Conservation (phyloP, 1,284 basidiomycete species). For the Ustilago tritici region DNA sequence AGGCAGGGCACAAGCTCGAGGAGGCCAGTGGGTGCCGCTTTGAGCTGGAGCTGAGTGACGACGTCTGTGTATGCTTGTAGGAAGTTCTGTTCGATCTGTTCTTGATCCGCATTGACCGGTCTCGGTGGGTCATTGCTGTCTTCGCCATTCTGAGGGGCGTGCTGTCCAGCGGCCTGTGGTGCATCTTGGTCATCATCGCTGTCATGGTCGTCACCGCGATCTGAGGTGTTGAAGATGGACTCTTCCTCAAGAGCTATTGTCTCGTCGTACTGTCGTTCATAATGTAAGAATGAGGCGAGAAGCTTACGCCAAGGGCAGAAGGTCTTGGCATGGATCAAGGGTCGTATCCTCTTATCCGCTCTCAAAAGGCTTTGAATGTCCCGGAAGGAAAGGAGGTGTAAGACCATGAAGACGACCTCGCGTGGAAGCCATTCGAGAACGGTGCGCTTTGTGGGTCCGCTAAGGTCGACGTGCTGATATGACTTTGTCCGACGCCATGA, state of each 20-base stretch:
- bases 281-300: constrained; percentile 31
- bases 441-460: constrained; percentile 45
- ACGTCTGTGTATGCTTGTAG: constrained; percentile 42
- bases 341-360: constrained; percentile 53
- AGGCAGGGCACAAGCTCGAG: constrained; percentile 42
- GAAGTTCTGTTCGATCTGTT: constrained; percentile 28
- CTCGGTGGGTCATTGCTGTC: background rate
- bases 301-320: constrained; percentile 61
- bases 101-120: constrained; percentile 16
- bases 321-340: constrained; percentile 44
- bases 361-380: constrained; percentile 49
- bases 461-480: constrained; percentile 43
- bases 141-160: background rate
- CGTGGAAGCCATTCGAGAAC: constrained; percentile 62
- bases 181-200: constrained; percentile 5
- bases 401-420: constrained; percentile 54
- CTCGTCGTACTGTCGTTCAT: constrained; percentile 45
- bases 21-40: constrained; percentile 40
- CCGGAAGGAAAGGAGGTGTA: constrained; percentile 48
- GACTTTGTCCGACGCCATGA: constrained; percentile 47
- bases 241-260: constrained; percentile 35
- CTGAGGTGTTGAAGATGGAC: constrained; percentile 21
- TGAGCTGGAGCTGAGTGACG: constrained; percentile 37
- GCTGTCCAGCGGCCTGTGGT: background rate
- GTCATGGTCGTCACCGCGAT: constrained; percentile 9